Base-by-base conservation (phyloP, 306 rosid genomes). In the Rosa lucieae region DNA sequence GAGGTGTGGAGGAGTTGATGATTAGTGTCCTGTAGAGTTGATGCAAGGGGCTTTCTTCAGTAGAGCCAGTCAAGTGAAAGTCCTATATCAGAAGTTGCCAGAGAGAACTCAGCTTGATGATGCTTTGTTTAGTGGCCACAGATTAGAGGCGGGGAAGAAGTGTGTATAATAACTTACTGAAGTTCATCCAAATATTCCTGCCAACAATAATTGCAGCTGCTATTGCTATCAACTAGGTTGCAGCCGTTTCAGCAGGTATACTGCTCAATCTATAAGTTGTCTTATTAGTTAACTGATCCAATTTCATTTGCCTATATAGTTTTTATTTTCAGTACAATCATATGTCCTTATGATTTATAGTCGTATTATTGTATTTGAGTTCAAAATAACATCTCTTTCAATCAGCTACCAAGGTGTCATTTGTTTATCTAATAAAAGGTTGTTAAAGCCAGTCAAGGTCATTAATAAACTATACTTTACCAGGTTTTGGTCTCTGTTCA, bases 71-170 rank as follows among this genome's bases (percentile, higher is more conserved):
- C 13, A n/a, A 56, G 63, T 12, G 13, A 20, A 18, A 55, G 11
- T 59, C 37, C 35, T 59, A 10, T 59, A 21, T 55, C 82, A 17
- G 82, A 78, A 59, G 82, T 70, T 65, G 71, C 62, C 8, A 70
- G 43, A 43, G 81, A 78, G 74, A 69, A 67, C 82, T 78, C 71
- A 26, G 82, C 46, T 17, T 20, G 59, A 56, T 70, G 23, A 18
- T 70, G 48, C 56, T 69, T 78, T 42, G 11, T 40, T 12, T 78
- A 2, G 75, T 42, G 35, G 82, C 62, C n/a, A 78, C 82, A 10
- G 49, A 44, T 42, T 29, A 56, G n/a, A 70, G 76, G 26, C 61
- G n/a, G 71, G 77, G 76, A 39, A 58, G 43, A 52, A 52, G 48
- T 46, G 43, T 78, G 40, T 69, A 44, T 43, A 69, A 70, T 58